phyloP scores from a whole-genome alignment of 2,329 filamentous ascomycete species.

The Hymenoscyphus infarciens region DNA sequence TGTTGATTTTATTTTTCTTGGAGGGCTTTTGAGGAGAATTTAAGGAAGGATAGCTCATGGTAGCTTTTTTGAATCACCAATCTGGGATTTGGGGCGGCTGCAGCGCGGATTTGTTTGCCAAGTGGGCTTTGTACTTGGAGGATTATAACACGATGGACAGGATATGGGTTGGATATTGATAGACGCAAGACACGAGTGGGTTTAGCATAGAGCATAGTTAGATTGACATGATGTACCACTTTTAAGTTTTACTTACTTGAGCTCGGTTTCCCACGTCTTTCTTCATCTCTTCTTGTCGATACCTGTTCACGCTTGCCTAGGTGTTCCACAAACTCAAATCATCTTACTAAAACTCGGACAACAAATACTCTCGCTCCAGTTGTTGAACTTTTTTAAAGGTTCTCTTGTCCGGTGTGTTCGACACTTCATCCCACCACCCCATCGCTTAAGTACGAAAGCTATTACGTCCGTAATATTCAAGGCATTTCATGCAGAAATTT shows the following conservation, averaged over 20 bases:
- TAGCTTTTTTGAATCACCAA: not conserved
- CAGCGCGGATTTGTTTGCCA: not conserved
- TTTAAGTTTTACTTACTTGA: not conserved
- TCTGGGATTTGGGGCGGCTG: not conserved
- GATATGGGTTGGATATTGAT: not conserved
- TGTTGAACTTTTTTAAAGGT: too few species aligned
- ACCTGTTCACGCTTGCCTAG: too few species aligned
- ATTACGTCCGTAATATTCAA: too few species aligned
- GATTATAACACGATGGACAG: not conserved
- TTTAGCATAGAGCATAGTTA: not conserved
- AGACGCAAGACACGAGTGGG: not conserved
- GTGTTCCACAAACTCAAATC: too few species aligned
- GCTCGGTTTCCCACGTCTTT: not conserved
- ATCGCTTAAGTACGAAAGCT: too few species aligned
- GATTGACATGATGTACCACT: not conserved
- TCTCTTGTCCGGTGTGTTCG: too few species aligned
- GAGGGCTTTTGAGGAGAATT: not conserved
- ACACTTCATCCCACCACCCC: too few species aligned
- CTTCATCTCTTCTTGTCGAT: too few species aligned
- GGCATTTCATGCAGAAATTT: too few species aligned
- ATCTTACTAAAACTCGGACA: too few species aligned
- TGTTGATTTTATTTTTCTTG: not conserved
- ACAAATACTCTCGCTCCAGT: too few species aligned
- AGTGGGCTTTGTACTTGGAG: not conserved
- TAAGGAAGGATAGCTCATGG: not conserved